Percentiles rank a stretch among this genome's conserved stretches.
phyloP scores from a whole-genome alignment of 1,284 basidiomycete species.

The Clitocybe nebularis region DNA sequence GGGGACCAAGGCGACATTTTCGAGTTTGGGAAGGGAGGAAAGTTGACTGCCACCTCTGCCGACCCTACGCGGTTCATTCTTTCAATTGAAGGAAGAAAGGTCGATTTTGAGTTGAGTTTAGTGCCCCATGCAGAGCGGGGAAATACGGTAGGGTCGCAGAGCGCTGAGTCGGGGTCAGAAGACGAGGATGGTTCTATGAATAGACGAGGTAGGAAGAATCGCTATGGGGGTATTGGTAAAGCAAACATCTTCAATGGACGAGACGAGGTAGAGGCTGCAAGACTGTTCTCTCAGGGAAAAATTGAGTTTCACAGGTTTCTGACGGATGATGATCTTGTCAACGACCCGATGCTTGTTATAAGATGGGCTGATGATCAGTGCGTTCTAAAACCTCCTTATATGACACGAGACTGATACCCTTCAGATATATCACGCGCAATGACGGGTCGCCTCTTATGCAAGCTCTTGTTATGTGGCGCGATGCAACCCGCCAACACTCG shows the following conservation, averaged over 20 bases:
- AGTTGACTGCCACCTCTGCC: conserved; percentile 43
- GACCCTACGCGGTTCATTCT: conserved; percentile 55
- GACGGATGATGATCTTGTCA: conserved; percentile 48
- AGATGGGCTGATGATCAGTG: conserved; percentile 62
- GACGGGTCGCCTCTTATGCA: conserved; percentile 66
- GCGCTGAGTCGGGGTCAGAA: conserved; percentile 16
- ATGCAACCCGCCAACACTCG: conserved; percentile 38
- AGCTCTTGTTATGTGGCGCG: conserved; percentile 60
- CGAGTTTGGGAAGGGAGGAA: conserved; percentile 47
- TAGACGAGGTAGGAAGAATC: conserved; percentile 19
- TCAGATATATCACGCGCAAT: conserved; percentile 58
- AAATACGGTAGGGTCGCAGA: conserved; percentile 15
- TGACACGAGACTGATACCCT: neutral
- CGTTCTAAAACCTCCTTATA: conserved; percentile 20
- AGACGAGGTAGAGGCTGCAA: conserved; percentile 49
- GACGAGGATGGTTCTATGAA: conserved; percentile 15
- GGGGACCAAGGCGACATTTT: conserved; percentile 11
- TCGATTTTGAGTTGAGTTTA: conserved; percentile 63
- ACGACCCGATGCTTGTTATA: conserved; percentile 58
- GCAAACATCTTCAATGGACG: conserved; percentile 30
- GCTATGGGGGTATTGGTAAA: conserved; percentile 22
- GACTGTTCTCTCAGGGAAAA: conserved; percentile 49
- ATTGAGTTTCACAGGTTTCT: conserved; percentile 56
- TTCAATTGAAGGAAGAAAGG: conserved; percentile 48
- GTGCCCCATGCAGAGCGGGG: conserved; percentile 24